Base-by-base conservation (phyloP, 192 early-diverging fungal genomes). In the Rhizophagus prolifer region DNA sequence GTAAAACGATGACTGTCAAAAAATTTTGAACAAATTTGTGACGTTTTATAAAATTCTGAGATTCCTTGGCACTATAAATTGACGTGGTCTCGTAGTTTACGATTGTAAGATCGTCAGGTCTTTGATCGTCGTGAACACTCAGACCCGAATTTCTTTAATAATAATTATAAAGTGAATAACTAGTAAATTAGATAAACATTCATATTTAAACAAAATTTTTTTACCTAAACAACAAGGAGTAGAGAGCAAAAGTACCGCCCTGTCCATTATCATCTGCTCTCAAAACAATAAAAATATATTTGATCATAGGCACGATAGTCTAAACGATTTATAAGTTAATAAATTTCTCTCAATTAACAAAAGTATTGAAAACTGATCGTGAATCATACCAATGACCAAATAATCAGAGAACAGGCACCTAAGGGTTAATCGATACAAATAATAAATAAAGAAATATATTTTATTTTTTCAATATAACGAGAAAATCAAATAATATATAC, bases 261-360 rank as follows among this genome's bases (percentile, higher is more conserved):
- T 88, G 85, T 16, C 88, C 88, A 59, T 90, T 88, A 73, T 88
- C 88, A 69, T 86, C 87, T 1, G 88, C 88, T 86, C 64, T 54
- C 19, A 79, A 75, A 12, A 82, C 14, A 16, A 74, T 77, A 10
- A 74, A 79, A 30, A 78, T 28, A 46, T 74, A 74, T 3, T 74
- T 74, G 9, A 74, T 21, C 60, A 65, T 28, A 12, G 62, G 63
- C 13, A 44, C 13, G 25, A 74, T 85, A 13, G n/a, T 38, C 67
- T 30, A 34, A 86, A 78, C 78, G 77, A 78, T 84, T 38, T 38
- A 38, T 8, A 85, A 70, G 10, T 23, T 70, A 46, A 34, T 12
- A 21, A 46, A 46, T 50, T 23, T 46, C 13, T 26, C 28, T 12
- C 31, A 12, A 41, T 4, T 2, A 46, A 5, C 36, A 38, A 38